Evolutionary conservation across 345 rosid species (phyloP), one percentile per base, ranked within the genome.

Genomic region (Combretum micranthum): DNA sequence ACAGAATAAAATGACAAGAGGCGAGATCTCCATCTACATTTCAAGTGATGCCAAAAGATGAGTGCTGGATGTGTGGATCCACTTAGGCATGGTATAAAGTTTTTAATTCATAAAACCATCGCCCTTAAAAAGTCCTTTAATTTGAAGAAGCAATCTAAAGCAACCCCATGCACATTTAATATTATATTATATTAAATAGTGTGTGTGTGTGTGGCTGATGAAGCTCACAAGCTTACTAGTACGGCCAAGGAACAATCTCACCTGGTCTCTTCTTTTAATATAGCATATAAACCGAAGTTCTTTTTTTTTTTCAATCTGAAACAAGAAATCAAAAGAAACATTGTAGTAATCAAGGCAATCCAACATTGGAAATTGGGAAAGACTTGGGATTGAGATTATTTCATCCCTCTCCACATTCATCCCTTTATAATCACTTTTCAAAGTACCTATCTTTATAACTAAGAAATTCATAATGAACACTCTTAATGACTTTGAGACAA

Each of bases 361-460:
- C 63, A 66, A 64, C 82, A 77, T 79, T 67, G 85, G 85, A 71
- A 81, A 73, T 47, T 58, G 81, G 63, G 76, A 81, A 77, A 84
- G 85, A 72, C 55, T 66, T 64, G 68, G 66, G 70, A 69, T 66
- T 70, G 69, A 72, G 69, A 68, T 69, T 44, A 42, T 57, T 52
- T 43, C 72, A 74, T 72, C 64, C 56, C 61, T 55, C 68, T 13
- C 20, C 13, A n/a, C 15, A 21, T 25, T 21, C 64, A 67, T 63
- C 47, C 65, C 76, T 77, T 80, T 74, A 56, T 72, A 77, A 77
- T 65, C 76, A 70, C 80, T 74, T 77, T 77, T 69, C 62, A 53
- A 72, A 66, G 22, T 20, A 53, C 43, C 3, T n/a, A 7, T 32
- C 39, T 32, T 61, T 44, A 45, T 53, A 53, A 63, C 54, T 54